These are phyloP conservation scores for Solanum sitiens DNA, from an alignment of 257 asterid genomes.

Conservation along the genomic window DNA sequence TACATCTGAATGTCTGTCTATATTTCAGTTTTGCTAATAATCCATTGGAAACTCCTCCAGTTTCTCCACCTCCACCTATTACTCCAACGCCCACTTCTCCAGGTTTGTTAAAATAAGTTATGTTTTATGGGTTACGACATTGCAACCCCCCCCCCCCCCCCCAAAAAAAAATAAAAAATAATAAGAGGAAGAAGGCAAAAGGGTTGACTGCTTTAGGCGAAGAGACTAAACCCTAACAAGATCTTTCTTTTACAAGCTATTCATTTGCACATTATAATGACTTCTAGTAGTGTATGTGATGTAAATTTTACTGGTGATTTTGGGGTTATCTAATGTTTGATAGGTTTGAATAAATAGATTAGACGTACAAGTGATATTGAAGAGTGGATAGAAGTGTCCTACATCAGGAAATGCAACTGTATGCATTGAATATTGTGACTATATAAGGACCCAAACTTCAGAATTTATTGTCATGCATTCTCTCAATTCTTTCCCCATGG, in stretches of 20 bases:
- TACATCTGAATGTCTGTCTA: constrained; percentile 8
- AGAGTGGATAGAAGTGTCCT: background rate
- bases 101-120: constrained; percentile 20
- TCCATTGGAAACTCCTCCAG: constrained; percentile 34
- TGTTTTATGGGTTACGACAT: background rate
- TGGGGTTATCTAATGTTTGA: background rate
- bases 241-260: no score
- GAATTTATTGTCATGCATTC: background rate
- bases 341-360: background rate
- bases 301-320: background rate
- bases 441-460: background rate
- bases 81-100: constrained; percentile 41
- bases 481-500: background rate
- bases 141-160: background rate
- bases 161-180: no score
- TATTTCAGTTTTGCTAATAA: constrained; percentile 61
- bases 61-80: constrained; percentile 68
- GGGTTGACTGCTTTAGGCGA: background rate
- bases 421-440: background rate
- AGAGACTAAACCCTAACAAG: background rate
- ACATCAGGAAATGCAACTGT: background rate
- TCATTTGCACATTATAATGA: background rate
- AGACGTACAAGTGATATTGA: background rate
- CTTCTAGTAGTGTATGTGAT: background rate
- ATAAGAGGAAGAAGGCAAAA: background rate